Conservation (phyloP, 495 filamentous ascomycete genomes). For the Parathielavia hyrcaniae region DNA sequence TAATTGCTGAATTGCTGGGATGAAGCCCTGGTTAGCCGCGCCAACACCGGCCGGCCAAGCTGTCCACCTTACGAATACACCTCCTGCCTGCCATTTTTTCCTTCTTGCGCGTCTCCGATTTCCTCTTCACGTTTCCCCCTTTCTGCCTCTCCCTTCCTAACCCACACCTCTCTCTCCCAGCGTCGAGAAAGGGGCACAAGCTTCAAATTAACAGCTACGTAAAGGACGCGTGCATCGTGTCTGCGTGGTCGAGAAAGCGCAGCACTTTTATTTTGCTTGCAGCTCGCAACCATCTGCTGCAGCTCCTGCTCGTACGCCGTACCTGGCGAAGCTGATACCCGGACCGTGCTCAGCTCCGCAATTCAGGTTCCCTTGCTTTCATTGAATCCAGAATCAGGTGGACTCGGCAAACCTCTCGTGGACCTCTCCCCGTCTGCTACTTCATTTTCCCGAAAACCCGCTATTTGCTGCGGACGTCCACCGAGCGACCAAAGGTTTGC, state of each 20-base stretch:
- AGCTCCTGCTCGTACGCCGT: constrained; percentile 5
- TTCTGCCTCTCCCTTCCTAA: constrained; percentile 14
- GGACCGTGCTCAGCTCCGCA: constrained; percentile 21
- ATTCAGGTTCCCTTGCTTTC: too few species aligned
- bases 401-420: constrained; percentile 21
- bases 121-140: constrained; percentile 22
- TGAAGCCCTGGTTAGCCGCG: neutral
- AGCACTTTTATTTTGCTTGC: neutral
- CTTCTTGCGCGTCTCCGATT: constrained; percentile 18
- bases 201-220: neutral
- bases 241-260: neutral
- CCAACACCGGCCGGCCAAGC: neutral
- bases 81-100: constrained; percentile 6
- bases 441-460: constrained; percentile 25
- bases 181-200: constrained; percentile 20
- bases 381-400: constrained; percentile 3
- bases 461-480: constrained; percentile 18
- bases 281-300: neutral
- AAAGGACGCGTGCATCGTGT: constrained; percentile 6
- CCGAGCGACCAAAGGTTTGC: constrained; percentile 15
- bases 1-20: neutral
- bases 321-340: constrained; percentile 11
- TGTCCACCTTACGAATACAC: constrained; percentile 8
- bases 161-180: constrained; percentile 20
- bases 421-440: constrained; percentile 13